These are phyloP conservation scores for Rhipidocladum racemiflorum DNA, from an alignment of 176 grass and related monocot genomes.

Conservation along the genomic window DNA sequence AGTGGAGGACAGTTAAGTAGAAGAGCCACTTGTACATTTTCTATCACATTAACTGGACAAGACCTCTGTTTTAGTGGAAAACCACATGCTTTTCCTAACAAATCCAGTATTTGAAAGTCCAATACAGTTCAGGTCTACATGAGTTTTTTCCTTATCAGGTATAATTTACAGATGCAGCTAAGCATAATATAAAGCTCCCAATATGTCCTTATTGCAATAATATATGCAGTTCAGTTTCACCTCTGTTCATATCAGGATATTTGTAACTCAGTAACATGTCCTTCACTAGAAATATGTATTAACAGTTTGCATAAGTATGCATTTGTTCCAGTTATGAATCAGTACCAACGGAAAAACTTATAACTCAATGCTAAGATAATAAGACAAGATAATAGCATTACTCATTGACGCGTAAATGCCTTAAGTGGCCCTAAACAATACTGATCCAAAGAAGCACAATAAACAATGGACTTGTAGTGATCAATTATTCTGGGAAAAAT, in stretches of 20 bases:
- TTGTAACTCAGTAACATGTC: not conserved
- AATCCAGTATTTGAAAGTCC: not conserved
- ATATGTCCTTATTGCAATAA: not conserved
- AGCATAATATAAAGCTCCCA: not conserved
- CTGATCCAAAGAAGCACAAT: not conserved
- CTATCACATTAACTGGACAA: not conserved
- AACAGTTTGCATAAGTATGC: not conserved
- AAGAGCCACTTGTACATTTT: not conserved
- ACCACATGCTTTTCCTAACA: not conserved
- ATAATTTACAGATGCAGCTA: not conserved
- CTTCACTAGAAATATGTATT: not conserved
- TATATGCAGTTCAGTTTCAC: not conserved
- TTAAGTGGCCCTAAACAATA: not conserved
- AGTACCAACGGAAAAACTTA: not conserved
- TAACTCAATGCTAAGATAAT: not conserved
- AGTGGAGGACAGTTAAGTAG: not conserved
- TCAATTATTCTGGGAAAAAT: not conserved
- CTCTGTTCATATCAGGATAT: not conserved
- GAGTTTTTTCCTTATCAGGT: not conserved
- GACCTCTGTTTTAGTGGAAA: not conserved
- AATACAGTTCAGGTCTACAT: not conserved
- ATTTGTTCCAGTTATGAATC: not conserved
- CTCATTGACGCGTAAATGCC: not conserved
- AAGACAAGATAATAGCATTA: not conserved
- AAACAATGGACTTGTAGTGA: not conserved